These are phyloP conservation scores for Ampelomyces quisqualis DNA, from an alignment of 2,329 filamentous ascomycete species.

Conservation along the genomic window DNA sequence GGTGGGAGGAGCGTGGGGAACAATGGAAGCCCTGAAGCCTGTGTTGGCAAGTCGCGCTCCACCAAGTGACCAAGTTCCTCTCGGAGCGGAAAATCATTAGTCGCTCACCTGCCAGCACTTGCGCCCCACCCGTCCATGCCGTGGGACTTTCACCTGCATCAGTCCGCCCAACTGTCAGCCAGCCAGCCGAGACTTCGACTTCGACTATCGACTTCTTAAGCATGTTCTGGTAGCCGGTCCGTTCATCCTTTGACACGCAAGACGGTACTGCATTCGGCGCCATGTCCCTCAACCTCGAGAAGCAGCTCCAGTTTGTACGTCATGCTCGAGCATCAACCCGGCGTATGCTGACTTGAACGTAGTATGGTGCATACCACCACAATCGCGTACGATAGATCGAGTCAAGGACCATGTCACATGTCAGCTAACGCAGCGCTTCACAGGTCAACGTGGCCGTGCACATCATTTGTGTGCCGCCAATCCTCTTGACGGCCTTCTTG, in stretches of 20 bases:
- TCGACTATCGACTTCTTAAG: conserved; percentile 15
- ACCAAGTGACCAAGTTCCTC: conserved; percentile 10
- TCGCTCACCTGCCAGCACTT: conserved; percentile 23
- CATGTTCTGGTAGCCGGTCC: conserved; percentile 27
- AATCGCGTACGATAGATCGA: conserved; percentile 56
- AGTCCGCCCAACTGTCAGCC: conserved; percentile 19
- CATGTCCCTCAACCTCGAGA: conserved; percentile 72
- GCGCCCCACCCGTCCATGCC: conserved; percentile 26
- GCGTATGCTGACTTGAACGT: conserved; percentile 15
- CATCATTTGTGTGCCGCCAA: conserved; percentile 74
- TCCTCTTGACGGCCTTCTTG: conserved; percentile 69
- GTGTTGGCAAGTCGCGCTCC: conserved; percentile 6
- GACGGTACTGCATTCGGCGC: conserved; percentile 32
- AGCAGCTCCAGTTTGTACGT: conserved; percentile 78
- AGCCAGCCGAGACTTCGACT: conserved; percentile 16
- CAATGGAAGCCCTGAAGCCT: conserved; percentile 9
- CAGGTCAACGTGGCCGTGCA: conserved; percentile 77
- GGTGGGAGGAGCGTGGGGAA: conserved; percentile 14
- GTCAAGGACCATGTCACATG: conserved; percentile 14
- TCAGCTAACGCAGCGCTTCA: conserved; percentile 24
- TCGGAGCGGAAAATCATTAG: conserved; percentile 23
- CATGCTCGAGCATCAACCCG: conserved; percentile 9
- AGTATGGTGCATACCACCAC: conserved; percentile 86
- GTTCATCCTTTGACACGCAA: conserved; percentile 28
- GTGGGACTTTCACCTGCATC: conserved; percentile 26